Conservation (phyloP, 2,329 filamentous ascomycete species). For the Fusarium sp. region DNA sequence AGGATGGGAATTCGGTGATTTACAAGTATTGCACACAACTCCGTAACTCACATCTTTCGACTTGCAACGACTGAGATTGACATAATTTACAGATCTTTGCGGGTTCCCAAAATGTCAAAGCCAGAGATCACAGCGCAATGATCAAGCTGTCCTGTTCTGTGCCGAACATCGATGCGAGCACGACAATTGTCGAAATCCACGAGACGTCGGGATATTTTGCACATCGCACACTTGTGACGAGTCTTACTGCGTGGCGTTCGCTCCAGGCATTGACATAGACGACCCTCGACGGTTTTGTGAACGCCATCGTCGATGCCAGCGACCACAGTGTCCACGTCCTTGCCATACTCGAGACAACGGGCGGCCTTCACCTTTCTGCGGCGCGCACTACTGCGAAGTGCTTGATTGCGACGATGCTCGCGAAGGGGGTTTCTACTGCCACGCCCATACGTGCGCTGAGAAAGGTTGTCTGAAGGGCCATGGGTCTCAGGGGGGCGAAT, state of each 20-base stretch:
- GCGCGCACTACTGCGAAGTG: slow-evolving; percentile 49
- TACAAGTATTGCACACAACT: slow-evolving; percentile 46
- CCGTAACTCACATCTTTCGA: slow-evolving; percentile 30
- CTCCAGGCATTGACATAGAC: slow-evolving; percentile 31
- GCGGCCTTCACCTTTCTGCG: slow-evolving; percentile 45
- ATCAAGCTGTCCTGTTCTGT: slow-evolving; percentile 46
- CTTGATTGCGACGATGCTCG: slow-evolving; percentile 47
- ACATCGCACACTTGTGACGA: slow-evolving; percentile 49
- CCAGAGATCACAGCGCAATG: slow-evolving; percentile 34
- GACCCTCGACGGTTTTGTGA: slow-evolving; percentile 48
- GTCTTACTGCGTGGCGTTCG: slow-evolving; percentile 43
- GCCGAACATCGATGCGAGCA: slow-evolving; percentile 48
- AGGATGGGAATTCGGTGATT: slow-evolving; percentile 27
- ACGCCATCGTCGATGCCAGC: slow-evolving; percentile 48
- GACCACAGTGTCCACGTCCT: slow-evolving; percentile 42
- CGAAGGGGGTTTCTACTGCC: slow-evolving; percentile 41
- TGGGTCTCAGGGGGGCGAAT: slow-evolving; percentile 11
- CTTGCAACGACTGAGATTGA: slow-evolving; percentile 1
- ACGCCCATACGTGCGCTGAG: slow-evolving; percentile 49
- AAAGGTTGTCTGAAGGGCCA: slow-evolving; percentile 43
- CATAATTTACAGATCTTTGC: slow-evolving; percentile 47
- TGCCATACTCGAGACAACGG: slow-evolving; percentile 49
- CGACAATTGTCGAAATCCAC: slow-evolving; percentile 39
- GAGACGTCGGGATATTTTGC: slow-evolving; percentile 42
- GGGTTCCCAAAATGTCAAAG: slow-evolving; percentile 42